Evolutionary conservation across 805 yeast species (phyloP).

Genomic region (fission yeast (Schizosaccharomyces pombe)): DNA sequence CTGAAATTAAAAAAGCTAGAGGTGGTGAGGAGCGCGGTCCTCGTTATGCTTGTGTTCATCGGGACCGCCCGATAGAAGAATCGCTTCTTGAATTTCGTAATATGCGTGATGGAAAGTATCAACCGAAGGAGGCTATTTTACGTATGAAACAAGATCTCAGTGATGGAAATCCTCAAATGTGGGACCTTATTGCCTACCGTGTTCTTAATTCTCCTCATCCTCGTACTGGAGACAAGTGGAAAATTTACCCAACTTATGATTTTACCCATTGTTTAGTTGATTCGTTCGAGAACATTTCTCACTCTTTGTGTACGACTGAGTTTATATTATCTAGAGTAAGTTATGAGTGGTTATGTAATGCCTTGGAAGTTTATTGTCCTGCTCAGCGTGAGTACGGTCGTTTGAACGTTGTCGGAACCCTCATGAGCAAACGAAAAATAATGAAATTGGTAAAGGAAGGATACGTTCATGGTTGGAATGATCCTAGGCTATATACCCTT

Average conservation of each 20-base stretch:
- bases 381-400: constrained; percentile 98
- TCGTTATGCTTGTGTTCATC: constrained; percentile 59
- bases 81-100: constrained; percentile 60
- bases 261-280: constrained; percentile 98
- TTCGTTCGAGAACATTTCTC: constrained; percentile 87
- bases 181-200: constrained; percentile 96
- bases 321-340: constrained; percentile 78
- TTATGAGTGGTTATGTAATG: constrained; percentile 96
- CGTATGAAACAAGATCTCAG: constrained; percentile 88
- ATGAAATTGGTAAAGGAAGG: constrained; percentile 68
- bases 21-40: constrained; percentile 84
- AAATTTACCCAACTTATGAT: constrained; percentile 93
- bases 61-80: constrained; percentile 47
- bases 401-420: constrained; percentile 79
- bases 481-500: constrained; percentile 83
- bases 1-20: constrained; percentile 70
- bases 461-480: constrained; percentile 90
- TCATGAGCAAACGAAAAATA: constrained; percentile 85
- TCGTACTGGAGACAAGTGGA: constrained; percentile 94
- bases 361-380: constrained; percentile 82
- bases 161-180: constrained; percentile 95
- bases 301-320: constrained; percentile 89
- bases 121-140: constrained; percentile 77
- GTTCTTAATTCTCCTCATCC: constrained; percentile 81
- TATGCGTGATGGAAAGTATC: constrained; percentile 75